These are phyloP conservation scores for Emmonsiellopsis sp. DNA, from an alignment of 2,329 filamentous ascomycete species.

Conservation along the genomic window DNA sequence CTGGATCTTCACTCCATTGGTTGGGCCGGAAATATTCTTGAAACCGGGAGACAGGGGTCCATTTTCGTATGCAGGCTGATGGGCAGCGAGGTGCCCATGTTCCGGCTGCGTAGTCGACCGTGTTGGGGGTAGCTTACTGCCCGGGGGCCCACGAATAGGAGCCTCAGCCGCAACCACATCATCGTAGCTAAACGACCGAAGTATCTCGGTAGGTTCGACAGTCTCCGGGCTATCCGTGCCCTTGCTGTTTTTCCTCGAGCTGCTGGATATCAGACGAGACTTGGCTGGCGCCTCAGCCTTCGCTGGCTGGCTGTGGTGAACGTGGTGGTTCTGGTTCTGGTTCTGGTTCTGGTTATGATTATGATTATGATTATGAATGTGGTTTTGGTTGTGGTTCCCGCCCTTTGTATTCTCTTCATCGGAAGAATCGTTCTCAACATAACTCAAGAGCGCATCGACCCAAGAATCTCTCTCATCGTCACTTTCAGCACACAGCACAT, in stretches of 20 bases:
- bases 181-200: slow-evolving; percentile 47
- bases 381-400: background rate
- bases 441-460: slow-evolving; percentile 83
- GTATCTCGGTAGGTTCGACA: slow-evolving; percentile 20
- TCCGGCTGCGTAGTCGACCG: slow-evolving; percentile 23
- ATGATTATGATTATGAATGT: slow-evolving; percentile 15
- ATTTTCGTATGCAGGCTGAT: slow-evolving; percentile 21
- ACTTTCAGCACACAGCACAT: slow-evolving; percentile 92
- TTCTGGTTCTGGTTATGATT: background rate
- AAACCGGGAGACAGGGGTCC: slow-evolving; percentile 26
- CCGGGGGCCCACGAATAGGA: slow-evolving; percentile 41
- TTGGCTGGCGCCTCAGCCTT: slow-evolving; percentile 15
- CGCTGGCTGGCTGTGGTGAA: slow-evolving; percentile 8
- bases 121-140: slow-evolving; percentile 27
- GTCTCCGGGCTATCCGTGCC: slow-evolving; percentile 32
- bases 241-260: slow-evolving; percentile 21
- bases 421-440: slow-evolving; percentile 67
- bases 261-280: slow-evolving; percentile 17
- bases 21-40: slow-evolving; percentile 71
- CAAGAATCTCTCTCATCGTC: slow-evolving; percentile 86
- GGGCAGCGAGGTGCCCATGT: slow-evolving; percentile 11
- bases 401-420: slow-evolving; percentile 17
- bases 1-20: slow-evolving; percentile 74
- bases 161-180: slow-evolving; percentile 50
- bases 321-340: slow-evolving; percentile 11